Evolutionary conservation across 371 early-diverging fungal species (phyloP).

Genomic region (Circinella umbellata): DNA sequence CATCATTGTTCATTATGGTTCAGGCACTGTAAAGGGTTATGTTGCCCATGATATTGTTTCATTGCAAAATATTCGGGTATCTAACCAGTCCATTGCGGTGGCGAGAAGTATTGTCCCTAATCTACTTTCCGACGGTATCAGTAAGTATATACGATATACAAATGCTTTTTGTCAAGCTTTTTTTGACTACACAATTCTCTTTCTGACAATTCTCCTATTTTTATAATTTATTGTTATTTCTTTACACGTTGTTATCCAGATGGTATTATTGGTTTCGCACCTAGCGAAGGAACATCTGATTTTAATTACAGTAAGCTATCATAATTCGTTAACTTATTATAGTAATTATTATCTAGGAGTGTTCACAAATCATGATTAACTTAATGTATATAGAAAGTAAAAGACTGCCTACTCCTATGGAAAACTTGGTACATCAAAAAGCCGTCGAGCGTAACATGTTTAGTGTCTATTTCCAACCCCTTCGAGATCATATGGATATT

Average conservation of each 20-base stretch:
- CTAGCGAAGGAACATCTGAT: slow-evolving; percentile 9
- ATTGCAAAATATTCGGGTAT: slow-evolving; percentile 8
- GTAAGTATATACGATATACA: slow-evolving; percentile 9
- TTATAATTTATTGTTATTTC: neutral
- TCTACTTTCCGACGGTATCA: slow-evolving; percentile 17
- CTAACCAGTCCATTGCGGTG: slow-evolving; percentile 24
- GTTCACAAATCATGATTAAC: neutral
- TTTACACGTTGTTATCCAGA: slow-evolving; percentile 10
- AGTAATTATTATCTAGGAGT: neutral
- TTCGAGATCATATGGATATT: slow-evolving; percentile 20
- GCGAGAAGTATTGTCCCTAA: slow-evolving; percentile 12
- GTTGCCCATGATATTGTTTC: slow-evolving; percentile 20
- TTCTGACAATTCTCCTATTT: neutral
- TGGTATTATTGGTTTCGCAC: slow-evolving; percentile 29
- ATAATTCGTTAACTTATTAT: neutral
- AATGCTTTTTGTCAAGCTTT: neutral
- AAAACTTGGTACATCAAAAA: slow-evolving; percentile 13
- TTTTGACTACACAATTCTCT: too few relatives aligned
- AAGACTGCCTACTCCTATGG: slow-evolving; percentile 14
- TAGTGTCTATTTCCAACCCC: slow-evolving; percentile 44
- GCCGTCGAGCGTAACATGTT: slow-evolving; percentile 40
- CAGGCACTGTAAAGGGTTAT: slow-evolving; percentile 18
- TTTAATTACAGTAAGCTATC: slow-evolving; percentile 18
- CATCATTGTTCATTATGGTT: slow-evolving; percentile 15
- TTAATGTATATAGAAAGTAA: slow-evolving; percentile 2